These are phyloP conservation scores for Thelephora ganbajun DNA, from an alignment of 768 basidiomycete genomes.

Conservation along the genomic window DNA sequence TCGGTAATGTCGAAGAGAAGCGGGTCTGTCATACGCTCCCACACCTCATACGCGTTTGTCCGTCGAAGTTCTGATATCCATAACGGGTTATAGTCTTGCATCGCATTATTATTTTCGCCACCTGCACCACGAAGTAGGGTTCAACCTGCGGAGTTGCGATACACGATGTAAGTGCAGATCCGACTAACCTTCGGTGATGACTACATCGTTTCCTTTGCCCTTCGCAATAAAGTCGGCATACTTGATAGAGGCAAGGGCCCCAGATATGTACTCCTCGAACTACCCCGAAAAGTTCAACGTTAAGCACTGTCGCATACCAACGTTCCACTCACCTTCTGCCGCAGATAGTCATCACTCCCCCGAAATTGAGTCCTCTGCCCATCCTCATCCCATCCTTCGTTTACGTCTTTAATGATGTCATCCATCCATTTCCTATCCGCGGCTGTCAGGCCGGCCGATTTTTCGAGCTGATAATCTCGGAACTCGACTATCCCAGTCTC, in stretches of 20 bases:
- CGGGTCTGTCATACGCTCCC: slow-evolving; percentile 86
- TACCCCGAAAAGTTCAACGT: slow-evolving; percentile 12
- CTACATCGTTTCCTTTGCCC: slow-evolving; percentile 43
- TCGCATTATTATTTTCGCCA: slow-evolving; percentile 30
- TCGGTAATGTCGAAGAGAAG: slow-evolving; percentile 92
- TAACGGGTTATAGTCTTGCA: slow-evolving; percentile 72
- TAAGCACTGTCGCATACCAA: not conserved
- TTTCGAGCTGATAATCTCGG: slow-evolving; percentile 67
- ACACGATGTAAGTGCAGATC: not conserved
- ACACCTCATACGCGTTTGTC: slow-evolving; percentile 79
- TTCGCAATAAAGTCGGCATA: slow-evolving; percentile 77
- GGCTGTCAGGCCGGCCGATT: slow-evolving; percentile 66
- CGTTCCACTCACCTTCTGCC: slow-evolving; percentile 48
- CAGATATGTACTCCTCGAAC: slow-evolving; percentile 93
- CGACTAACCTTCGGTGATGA: slow-evolving; percentile 56
- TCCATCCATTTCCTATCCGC: slow-evolving; percentile 99
- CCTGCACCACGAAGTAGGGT: slow-evolving; percentile 27
- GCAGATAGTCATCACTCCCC: slow-evolving; percentile 91
- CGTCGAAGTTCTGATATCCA: slow-evolving; percentile 85
- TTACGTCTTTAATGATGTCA: slow-evolving; percentile 78
- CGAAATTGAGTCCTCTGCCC: slow-evolving; percentile 60
- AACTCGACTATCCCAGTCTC: slow-evolving; percentile 84
- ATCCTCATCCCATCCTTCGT: slow-evolving; percentile 59
- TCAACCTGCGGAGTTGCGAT: not conserved
- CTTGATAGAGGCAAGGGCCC: slow-evolving; percentile 77